Evolutionary conservation across 108 stramenopile genomes (phyloP).

Genomic region (Craspedostauros australis): DNA sequence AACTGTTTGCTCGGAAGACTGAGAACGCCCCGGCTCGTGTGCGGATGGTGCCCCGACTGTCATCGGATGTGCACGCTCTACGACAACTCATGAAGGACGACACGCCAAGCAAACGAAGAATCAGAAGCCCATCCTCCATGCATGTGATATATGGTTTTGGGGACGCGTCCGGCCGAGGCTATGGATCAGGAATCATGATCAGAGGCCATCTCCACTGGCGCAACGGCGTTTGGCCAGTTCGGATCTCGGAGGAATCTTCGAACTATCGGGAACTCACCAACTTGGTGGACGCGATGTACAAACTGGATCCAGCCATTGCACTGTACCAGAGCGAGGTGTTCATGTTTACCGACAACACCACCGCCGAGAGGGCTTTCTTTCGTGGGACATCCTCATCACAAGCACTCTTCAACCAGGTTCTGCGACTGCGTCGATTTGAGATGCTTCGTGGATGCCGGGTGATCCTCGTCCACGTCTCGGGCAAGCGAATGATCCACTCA

Average conservation of each 20-base stretch:
- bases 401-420: conserved; percentile 18
- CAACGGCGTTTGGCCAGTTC: conserved; percentile 5
- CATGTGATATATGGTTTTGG: conserved; percentile 35
- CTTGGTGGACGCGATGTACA: conserved; percentile 25
- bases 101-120: conserved; percentile 1
- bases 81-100: not conserved
- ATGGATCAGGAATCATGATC: conserved; percentile 10
- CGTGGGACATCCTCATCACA: conserved; percentile 21
- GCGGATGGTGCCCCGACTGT: conserved; percentile 16
- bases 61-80: conserved; percentile 21
- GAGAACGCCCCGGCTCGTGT: conserved; percentile 7
- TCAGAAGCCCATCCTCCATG: not conserved
- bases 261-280: conserved; percentile 24
- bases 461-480: conserved; percentile 22
- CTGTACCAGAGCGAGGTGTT: conserved; percentile 24
- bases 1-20: too few species aligned
- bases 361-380: conserved; percentile 21
- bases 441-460: conserved; percentile 6
- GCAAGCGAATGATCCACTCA: conserved; percentile 34
- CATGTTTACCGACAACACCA: conserved; percentile 43
- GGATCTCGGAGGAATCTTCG: conserved; percentile 14
- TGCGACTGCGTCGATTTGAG: conserved; percentile 17
- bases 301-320: conserved; percentile 6
- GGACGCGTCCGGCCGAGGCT: conserved; percentile 33
- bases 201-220: not conserved